Percentiles rank a stretch among this genome's conserved stretches.
Conservation (phyloP, 495 filamentous ascomycete species). For the Cercophora sp. region DNA sequence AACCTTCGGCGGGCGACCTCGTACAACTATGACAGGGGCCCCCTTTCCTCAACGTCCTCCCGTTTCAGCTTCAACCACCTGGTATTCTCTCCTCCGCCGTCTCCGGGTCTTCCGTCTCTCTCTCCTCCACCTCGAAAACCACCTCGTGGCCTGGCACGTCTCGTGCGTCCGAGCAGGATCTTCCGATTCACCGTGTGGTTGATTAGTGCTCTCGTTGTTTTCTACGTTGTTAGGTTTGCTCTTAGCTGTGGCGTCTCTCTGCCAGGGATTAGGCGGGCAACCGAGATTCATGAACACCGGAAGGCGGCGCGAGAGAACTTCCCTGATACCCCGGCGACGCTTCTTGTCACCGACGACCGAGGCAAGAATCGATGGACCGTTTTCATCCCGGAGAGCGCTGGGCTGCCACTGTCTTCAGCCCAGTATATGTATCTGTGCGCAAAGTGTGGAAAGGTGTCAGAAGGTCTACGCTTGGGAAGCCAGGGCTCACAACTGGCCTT, state of each 20-base stretch:
- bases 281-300: slow-evolving; percentile 40
- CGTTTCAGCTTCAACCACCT: slow-evolving; percentile 59
- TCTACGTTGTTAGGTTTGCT: slow-evolving; percentile 28
- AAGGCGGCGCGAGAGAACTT: slow-evolving; percentile 48
- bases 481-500: too few relatives aligned
- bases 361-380: slow-evolving; percentile 65
- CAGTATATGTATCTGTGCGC: slow-evolving; percentile 60
- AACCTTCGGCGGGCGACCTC: slow-evolving; percentile 48
- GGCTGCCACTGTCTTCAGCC: slow-evolving; percentile 54
- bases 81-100: slow-evolving; percentile 59
- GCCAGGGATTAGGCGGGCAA: slow-evolving; percentile 25
- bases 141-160: slow-evolving; percentile 23
- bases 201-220: slow-evolving; percentile 32
- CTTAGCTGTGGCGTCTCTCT: slow-evolving; percentile 34
- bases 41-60: slow-evolving; percentile 51
- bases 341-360: slow-evolving; percentile 53
- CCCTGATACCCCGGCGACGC: slow-evolving; percentile 54
- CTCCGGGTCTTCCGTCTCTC: slow-evolving; percentile 60
- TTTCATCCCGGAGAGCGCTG: slow-evolving; percentile 54
- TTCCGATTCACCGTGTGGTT: slow-evolving; percentile 44
- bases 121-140: slow-evolving; percentile 58
- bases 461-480: too few relatives aligned
- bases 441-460: slow-evolving; percentile 52
- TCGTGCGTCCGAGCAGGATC: slow-evolving; percentile 44
- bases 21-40: slow-evolving; percentile 46